Conservation (phyloP, 2,329 filamentous ascomycete genomes). For the Fusarium anguioides region DNA sequence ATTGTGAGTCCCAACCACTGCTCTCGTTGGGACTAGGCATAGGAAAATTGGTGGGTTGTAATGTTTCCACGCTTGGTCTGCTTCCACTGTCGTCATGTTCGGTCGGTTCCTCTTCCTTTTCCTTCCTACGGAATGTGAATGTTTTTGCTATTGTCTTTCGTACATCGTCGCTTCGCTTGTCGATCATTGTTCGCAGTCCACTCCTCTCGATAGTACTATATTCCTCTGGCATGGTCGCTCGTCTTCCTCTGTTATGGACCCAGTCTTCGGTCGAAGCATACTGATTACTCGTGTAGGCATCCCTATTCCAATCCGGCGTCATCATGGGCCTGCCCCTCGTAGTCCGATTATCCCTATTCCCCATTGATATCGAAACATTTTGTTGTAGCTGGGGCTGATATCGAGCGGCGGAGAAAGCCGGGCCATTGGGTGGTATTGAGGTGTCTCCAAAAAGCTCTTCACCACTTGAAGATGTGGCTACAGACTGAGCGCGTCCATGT, state of each 20-base stretch:
- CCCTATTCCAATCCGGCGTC: conserved; percentile 34
- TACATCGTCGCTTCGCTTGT: conserved; percentile 67
- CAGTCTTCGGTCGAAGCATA: conserved; percentile 51
- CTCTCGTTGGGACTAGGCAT: conserved; percentile 18
- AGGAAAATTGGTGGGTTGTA: conserved; percentile 28
- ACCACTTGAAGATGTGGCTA: conserved; percentile 52
- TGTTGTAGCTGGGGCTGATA: conserved; percentile 50
- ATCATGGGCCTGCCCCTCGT: conserved; percentile 19
- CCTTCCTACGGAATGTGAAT: conserved; percentile 62
- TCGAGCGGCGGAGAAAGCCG: conserved; percentile 56
- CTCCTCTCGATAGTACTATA: conserved; percentile 67
- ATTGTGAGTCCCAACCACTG: conserved; percentile 21
- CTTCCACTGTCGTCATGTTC: conserved; percentile 31
- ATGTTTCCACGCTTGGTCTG: conserved; percentile 38
- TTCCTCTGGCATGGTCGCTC: conserved; percentile 58
- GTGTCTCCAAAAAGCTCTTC: conserved; percentile 56
- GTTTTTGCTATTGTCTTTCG: conserved; percentile 65
- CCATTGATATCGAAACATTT: conserved; percentile 2
- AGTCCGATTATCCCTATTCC: conserved; percentile 13
- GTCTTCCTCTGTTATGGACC: conserved; percentile 57
- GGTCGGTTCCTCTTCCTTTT: conserved; percentile 51
- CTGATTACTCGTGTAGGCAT: conserved; percentile 46
- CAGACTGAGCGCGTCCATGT: conserved; percentile 51
- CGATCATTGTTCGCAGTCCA: conserved; percentile 62
- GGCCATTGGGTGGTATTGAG: conserved; percentile 49